Percentiles rank a stretch among this genome's conserved stretches.
phyloP scores from a whole-genome alignment of 192 early-diverging fungal genomes.

The Haplosporangium gracile region DNA sequence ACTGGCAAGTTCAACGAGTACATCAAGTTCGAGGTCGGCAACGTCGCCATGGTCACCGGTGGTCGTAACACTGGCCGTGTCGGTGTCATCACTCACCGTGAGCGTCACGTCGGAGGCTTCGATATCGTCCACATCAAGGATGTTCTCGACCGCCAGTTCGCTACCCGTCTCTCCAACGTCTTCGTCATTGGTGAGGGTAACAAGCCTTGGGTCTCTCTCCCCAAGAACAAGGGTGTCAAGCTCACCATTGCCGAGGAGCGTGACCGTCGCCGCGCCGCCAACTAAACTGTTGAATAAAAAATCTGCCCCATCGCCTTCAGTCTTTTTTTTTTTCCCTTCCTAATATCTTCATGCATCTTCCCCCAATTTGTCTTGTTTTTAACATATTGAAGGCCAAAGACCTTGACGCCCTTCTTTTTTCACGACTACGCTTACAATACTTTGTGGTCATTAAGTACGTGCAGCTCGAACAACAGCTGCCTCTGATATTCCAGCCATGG shows the following conservation, averaged over 20 bases:
- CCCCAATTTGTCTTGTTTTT: background rate
- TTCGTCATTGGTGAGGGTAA: slow-evolving; percentile 89
- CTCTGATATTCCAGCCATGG: too few relatives aligned
- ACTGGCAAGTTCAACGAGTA: slow-evolving; percentile 92
- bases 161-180: slow-evolving; percentile 98
- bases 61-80: slow-evolving; percentile 99
- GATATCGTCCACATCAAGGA: slow-evolving; percentile 99
- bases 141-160: slow-evolving; percentile 92
- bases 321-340: slow-evolving; percentile 5
- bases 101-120: slow-evolving; percentile 97
- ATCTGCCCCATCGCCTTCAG: background rate
- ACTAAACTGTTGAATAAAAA: slow-evolving; percentile 30
- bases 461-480: too few relatives aligned
- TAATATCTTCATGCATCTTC: background rate
- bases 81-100: slow-evolving; percentile 96
- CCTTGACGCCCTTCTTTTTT: slow-evolving; percentile 4
- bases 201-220: slow-evolving; percentile 95
- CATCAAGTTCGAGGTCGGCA: slow-evolving; percentile 98
- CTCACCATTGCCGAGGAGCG: slow-evolving; percentile 99
- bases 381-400: slow-evolving; percentile 9
- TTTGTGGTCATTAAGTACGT: too few relatives aligned
- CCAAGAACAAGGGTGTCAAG: slow-evolving; percentile 99
- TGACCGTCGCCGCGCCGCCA: slow-evolving; percentile 71
- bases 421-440: background rate
- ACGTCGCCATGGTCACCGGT: slow-evolving; percentile 97